phyloP scores from a whole-genome alignment of 2,329 filamentous ascomycete genomes.

The Paracoccidioides brasiliensis region DNA sequence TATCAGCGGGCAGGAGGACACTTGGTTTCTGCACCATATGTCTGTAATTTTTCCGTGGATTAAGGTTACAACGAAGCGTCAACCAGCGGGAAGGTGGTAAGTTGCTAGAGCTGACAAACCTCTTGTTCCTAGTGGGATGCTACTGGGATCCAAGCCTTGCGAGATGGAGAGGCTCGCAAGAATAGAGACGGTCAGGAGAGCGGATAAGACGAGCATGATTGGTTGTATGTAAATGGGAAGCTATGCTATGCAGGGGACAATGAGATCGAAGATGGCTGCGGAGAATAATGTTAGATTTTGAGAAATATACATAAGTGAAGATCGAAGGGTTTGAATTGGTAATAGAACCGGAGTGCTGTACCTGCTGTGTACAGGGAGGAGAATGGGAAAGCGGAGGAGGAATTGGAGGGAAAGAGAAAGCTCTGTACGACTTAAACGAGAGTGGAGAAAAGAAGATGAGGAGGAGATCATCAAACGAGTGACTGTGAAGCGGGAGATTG shows the following conservation, averaged over 20 bases:
- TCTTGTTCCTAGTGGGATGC: slow-evolving; percentile 24
- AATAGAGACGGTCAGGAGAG: slow-evolving; percentile 22
- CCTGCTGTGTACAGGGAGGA: no score
- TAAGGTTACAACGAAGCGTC: no score
- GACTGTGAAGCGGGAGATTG: background rate
- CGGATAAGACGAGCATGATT: slow-evolving; percentile 13
- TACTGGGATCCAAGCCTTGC: slow-evolving; percentile 28
- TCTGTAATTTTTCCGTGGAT: slow-evolving; percentile 15
- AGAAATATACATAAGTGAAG: background rate
- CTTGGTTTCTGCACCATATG: slow-evolving; percentile 32
- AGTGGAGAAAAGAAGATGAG: background rate
- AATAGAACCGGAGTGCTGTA: background rate
- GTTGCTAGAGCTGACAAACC: slow-evolving; percentile 15
- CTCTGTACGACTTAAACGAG: background rate
- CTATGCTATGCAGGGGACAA: no score
- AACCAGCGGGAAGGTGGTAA: no score
- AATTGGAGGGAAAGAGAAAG: background rate
- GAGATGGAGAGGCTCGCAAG: slow-evolving; percentile 20
- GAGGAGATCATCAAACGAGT: background rate
- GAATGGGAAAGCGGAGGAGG: no score
- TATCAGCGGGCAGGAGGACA: slow-evolving; percentile 32
- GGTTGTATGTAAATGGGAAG: background rate
- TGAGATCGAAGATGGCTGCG: background rate
- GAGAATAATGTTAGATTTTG: background rate
- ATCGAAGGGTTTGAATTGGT: background rate